phyloP scores from a whole-genome alignment of 2,329 filamentous ascomycete species.

The Capronia coronata region DNA sequence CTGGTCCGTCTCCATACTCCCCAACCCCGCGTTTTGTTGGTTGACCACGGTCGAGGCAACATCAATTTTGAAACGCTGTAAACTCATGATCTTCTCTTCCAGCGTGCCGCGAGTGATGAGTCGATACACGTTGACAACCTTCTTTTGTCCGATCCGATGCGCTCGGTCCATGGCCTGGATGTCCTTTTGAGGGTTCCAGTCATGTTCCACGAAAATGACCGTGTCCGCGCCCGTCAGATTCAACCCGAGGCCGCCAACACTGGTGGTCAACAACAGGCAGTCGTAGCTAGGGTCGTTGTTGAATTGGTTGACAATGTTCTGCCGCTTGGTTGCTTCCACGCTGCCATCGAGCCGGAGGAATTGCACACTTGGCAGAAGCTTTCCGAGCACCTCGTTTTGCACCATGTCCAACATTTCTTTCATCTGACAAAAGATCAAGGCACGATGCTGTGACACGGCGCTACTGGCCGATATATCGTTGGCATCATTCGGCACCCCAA shows the following conservation, averaged over 20 bases:
- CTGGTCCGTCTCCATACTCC: slow-evolving; percentile 97
- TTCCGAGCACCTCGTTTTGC: slow-evolving; percentile 83
- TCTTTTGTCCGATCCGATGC: slow-evolving; percentile 98
- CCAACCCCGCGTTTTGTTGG: slow-evolving; percentile 91
- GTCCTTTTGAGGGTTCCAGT: slow-evolving; percentile 99
- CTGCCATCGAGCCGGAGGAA: slow-evolving; percentile 90
- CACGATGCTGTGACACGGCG: slow-evolving; percentile 92
- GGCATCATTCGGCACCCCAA: slow-evolving; percentile 57
- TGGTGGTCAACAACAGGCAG: slow-evolving; percentile 85
- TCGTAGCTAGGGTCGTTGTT: slow-evolving; percentile 97
- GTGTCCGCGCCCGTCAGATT: slow-evolving; percentile 97
- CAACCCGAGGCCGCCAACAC: slow-evolving; percentile 85
- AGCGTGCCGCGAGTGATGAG: slow-evolving; percentile 91
- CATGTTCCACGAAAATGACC: slow-evolving; percentile 98
- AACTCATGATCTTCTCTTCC: slow-evolving; percentile 95
- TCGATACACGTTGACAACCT: slow-evolving; percentile 98
- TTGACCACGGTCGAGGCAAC: slow-evolving; percentile 97
- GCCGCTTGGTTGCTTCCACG: slow-evolving; percentile 85
- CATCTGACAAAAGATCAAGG: slow-evolving; percentile 98
- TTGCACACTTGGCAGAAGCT: slow-evolving; percentile 84
- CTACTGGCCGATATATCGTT: slow-evolving; percentile 48
- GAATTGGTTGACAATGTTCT: slow-evolving; percentile 98
- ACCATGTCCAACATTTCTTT: slow-evolving; percentile 99
- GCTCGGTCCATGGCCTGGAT: slow-evolving; percentile 98
- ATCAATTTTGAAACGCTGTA: slow-evolving; percentile 99